These are phyloP conservation scores for Cryphonectria japonica DNA, from an alignment of 2,329 filamentous ascomycete genomes.

Conservation along the genomic window DNA sequence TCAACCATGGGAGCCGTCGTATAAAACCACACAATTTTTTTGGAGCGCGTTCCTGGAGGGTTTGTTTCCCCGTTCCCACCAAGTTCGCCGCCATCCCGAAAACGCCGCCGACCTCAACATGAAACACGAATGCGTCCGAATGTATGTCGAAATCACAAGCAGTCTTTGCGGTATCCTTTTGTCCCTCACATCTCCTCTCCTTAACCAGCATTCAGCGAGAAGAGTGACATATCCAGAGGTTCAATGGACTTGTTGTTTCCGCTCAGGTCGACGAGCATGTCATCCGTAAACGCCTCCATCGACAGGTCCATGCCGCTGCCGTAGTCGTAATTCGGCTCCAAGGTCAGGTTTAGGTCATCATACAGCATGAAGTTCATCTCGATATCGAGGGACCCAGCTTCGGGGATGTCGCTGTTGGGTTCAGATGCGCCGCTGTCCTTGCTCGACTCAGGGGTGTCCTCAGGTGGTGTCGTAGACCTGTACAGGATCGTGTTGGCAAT, in stretches of 20 bases:
- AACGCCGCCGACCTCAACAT: constrained; percentile 4
- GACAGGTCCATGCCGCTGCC: constrained; percentile 16
- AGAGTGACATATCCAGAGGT: constrained; percentile 50
- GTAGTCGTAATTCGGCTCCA: constrained; percentile 39
- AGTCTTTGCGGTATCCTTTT: not conserved
- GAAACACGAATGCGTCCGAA: not conserved
- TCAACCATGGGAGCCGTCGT: constrained; percentile 27
- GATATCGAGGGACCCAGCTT: constrained; percentile 57
- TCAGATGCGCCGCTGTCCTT: constrained; percentile 64
- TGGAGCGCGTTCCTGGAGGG: constrained; percentile 17
- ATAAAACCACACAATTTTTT: constrained; percentile 17
- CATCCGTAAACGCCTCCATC: constrained; percentile 17
- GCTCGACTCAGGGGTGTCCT: constrained; percentile 65
- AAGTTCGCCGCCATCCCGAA: not conserved
- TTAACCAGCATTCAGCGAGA: constrained; percentile 41
- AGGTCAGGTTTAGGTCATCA: constrained; percentile 38
- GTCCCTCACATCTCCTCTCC: not conserved
- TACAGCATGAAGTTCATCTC: constrained; percentile 50
- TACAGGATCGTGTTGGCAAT: constrained; percentile 59
- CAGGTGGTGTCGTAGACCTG: constrained; percentile 59
- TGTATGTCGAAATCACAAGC: not conserved
- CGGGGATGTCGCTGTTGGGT: constrained; percentile 65
- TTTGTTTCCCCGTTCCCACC: not conserved
- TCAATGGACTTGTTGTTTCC: constrained; percentile 54
- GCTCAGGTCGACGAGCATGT: constrained; percentile 44